Conservation (phyloP, 176 grass and related monocot species). For the Cenchrus fungigraminus region DNA sequence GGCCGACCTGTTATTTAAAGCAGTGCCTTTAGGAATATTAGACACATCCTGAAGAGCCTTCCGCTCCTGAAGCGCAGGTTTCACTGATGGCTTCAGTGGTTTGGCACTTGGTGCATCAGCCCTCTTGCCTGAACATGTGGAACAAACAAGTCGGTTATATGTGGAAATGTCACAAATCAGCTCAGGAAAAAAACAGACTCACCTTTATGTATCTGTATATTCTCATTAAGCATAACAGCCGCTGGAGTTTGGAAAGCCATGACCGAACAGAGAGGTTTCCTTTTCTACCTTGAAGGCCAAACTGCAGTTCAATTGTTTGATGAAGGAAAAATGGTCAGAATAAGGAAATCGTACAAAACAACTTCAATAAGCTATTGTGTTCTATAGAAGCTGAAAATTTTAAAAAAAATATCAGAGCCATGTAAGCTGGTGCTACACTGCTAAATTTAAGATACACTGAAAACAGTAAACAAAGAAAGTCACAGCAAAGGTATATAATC, state of each 20-base stretch:
- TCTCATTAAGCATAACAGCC: slow-evolving; percentile 61
- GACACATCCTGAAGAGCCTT: slow-evolving; percentile 41
- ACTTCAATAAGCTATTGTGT: not conserved
- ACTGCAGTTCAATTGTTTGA: not conserved
- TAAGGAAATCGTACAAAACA: not conserved
- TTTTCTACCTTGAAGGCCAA: slow-evolving; percentile 20
- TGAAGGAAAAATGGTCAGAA: slow-evolving; percentile 20
- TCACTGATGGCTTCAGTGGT: slow-evolving; percentile 57
- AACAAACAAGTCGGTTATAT: not conserved
- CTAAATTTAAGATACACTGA: slow-evolving; percentile 3
- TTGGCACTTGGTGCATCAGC: slow-evolving; percentile 49
- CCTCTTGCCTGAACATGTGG: slow-evolving; percentile 50
- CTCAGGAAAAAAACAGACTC: not conserved
- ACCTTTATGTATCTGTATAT: slow-evolving; percentile 55
- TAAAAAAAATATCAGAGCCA: not conserved
- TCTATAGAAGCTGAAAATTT: not conserved
- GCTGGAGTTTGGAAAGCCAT: slow-evolving; percentile 60
- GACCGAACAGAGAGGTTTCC: slow-evolving; percentile 20
- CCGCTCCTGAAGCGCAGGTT: slow-evolving; percentile 45
- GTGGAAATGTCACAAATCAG: not conserved
- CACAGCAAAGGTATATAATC: not conserved
- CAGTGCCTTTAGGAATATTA: slow-evolving; percentile 6
- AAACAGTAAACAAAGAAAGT: not conserved
- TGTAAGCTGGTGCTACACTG: not conserved
- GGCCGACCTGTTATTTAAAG: slow-evolving; percentile 52